phyloP scores from a whole-genome alignment of 2,329 filamentous ascomycete species.

The Penicillium sp. region DNA sequence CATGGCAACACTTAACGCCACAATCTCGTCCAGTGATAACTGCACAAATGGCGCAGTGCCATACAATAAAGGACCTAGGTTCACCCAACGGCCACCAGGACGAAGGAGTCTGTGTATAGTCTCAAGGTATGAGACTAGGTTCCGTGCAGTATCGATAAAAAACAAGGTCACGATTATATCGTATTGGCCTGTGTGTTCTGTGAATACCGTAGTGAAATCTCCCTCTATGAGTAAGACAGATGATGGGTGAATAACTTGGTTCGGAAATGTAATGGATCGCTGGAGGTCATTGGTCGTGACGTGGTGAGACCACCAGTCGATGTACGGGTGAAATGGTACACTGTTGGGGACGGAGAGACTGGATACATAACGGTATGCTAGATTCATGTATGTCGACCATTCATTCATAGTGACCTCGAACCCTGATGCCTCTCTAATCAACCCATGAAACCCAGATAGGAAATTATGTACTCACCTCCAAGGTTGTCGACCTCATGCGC shows the following conservation, averaged over 20 bases:
- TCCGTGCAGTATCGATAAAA: slow-evolving; percentile 61
- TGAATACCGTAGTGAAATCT: slow-evolving; percentile 52
- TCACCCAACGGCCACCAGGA: slow-evolving; percentile 54
- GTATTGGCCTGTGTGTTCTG: slow-evolving; percentile 30
- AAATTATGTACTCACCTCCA: slow-evolving; percentile 29
- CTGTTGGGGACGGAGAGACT: slow-evolving; percentile 20
- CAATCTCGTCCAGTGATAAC: slow-evolving; percentile 54
- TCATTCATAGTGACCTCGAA: slow-evolving; percentile 58
- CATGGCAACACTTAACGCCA: slow-evolving; percentile 48
- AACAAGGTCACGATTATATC: slow-evolving; percentile 57
- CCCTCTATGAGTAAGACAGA: slow-evolving; percentile 50
- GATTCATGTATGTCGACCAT: slow-evolving; percentile 59
- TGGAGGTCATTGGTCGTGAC: slow-evolving; percentile 49
- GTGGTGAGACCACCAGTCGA: slow-evolving; percentile 59
- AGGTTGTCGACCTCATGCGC: slow-evolving; percentile 52
- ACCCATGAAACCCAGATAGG: neutral
- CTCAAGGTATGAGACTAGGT: slow-evolving; percentile 55
- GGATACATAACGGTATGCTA: slow-evolving; percentile 53
- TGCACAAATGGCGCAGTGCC: slow-evolving; percentile 56
- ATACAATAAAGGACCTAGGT: slow-evolving; percentile 57
- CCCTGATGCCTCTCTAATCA: slow-evolving; percentile 24
- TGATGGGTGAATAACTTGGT: slow-evolving; percentile 35
- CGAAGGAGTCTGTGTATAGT: slow-evolving; percentile 51
- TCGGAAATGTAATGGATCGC: slow-evolving; percentile 49
- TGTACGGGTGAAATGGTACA: slow-evolving; percentile 49